These are phyloP conservation scores for Oxyria digyna DNA, from an alignment of 148 eudicot species.

Conservation along the genomic window DNA sequence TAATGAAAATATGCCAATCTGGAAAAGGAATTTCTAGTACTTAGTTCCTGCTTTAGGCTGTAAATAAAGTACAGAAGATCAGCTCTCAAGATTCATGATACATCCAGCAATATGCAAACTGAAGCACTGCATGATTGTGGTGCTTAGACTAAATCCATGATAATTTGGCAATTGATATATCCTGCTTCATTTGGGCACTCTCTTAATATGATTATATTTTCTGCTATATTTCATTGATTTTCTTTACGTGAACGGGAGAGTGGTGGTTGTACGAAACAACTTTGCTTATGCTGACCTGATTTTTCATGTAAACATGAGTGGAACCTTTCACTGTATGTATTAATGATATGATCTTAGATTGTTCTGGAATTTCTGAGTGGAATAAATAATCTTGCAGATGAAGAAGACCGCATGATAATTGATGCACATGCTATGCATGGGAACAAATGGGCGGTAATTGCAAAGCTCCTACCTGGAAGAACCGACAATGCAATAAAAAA, in stretches of 20 bases:
- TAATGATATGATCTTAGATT: background rate
- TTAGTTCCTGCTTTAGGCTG: too few relatives aligned
- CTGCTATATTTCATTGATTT: background rate
- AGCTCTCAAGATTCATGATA: background rate
- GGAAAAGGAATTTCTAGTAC: background rate
- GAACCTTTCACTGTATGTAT: too few relatives aligned
- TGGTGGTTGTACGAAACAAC: background rate
- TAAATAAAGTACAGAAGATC: too few relatives aligned
- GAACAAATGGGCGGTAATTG: slow-evolving; percentile 78
- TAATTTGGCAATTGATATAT: background rate
- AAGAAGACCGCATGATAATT: slow-evolving; percentile 54
- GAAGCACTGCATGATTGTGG: too few relatives aligned
- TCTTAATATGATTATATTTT: background rate
- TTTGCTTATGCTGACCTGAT: too few relatives aligned
- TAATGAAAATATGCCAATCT: background rate
- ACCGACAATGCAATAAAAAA: slow-evolving; percentile 87
- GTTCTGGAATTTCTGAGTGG: background rate
- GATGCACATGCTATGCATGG: slow-evolving; percentile 69
- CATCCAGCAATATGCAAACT: background rate
- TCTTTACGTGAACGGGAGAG: background rate
- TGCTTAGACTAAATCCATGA: too few relatives aligned
- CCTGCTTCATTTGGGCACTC: background rate
- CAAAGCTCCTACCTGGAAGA: slow-evolving; percentile 76
- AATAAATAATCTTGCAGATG: slow-evolving; percentile 32
- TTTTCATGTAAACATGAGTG: too few relatives aligned